Percentiles rank a stretch among this genome's conserved stretches.
Evolutionary conservation across 352 stramenopile genomes (phyloP).

Genomic region (Phytophthora pinifolia): DNA sequence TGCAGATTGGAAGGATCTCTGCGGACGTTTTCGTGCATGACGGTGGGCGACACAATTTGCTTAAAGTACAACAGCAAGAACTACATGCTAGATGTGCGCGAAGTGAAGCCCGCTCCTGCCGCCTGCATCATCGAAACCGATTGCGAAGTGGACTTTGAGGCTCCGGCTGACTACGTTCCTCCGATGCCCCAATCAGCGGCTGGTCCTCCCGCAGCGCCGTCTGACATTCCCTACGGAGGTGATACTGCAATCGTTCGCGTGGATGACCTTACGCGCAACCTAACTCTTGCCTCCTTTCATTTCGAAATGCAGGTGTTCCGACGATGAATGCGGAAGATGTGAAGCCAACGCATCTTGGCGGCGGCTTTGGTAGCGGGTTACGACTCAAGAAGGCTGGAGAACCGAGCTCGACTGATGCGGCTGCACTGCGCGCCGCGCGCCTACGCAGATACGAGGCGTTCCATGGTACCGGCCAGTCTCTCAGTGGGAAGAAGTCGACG

Average conservation of each 20-base stretch:
- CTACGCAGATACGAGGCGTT: constrained; percentile 85
- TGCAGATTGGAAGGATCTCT: constrained; percentile 75
- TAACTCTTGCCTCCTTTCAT: not conserved
- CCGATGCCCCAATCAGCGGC: constrained; percentile 32
- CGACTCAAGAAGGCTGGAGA: constrained; percentile 72
- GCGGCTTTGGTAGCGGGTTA: constrained; percentile 51
- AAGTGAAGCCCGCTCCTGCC: constrained; percentile 95
- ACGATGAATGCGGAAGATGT: constrained; percentile 58
- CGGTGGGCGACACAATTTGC: constrained; percentile 97
- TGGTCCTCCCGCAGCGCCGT: constrained; percentile 35
- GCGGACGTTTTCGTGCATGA: constrained; percentile 96
- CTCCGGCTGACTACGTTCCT: constrained; percentile 86
- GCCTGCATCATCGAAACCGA: constrained; percentile 99
- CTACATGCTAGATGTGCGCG: constrained; percentile 97
- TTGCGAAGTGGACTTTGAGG: constrained; percentile 99
- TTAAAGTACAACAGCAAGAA: constrained; percentile 99
- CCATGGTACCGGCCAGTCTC: constrained; percentile 74
- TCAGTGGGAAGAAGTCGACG: constrained; percentile 56
- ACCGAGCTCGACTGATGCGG: constrained; percentile 57
- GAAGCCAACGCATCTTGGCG: constrained; percentile 35
- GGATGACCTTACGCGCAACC: not conserved
- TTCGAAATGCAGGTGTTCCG: constrained; percentile 45
- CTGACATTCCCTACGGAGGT: constrained; percentile 67
- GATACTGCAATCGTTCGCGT: constrained; percentile 13
- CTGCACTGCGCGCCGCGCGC: constrained; percentile 65